Percentiles rank a stretch among this genome's conserved stretches.
phyloP scores from a whole-genome alignment of 2,329 filamentous ascomycete species.

The Ilyonectria sp. region DNA sequence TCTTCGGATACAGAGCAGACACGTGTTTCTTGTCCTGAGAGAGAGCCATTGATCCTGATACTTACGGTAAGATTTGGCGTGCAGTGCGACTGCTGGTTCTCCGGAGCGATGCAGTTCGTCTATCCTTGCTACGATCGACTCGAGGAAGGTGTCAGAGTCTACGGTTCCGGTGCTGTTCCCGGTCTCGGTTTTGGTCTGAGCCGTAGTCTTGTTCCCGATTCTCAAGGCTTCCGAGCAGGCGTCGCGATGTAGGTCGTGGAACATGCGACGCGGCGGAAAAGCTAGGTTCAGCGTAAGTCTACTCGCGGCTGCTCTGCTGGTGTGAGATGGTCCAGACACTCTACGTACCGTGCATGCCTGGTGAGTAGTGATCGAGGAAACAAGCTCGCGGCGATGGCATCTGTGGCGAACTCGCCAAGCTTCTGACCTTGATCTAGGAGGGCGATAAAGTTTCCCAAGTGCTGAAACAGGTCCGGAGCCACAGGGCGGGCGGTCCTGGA shows the following conservation, averaged over 20 bases:
- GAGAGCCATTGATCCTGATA: slow-evolving; percentile 14
- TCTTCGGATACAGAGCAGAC: background rate
- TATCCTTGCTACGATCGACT: background rate
- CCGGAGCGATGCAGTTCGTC: background rate
- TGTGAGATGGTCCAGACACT: background rate
- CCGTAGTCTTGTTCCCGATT: slow-evolving; percentile 4
- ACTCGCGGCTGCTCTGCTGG: slow-evolving; percentile 1
- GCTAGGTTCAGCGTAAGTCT: background rate
- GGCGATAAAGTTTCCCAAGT: too few relatives aligned
- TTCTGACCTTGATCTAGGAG: too few relatives aligned
- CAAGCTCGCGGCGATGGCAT: background rate
- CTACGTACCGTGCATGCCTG: slow-evolving; percentile 7
- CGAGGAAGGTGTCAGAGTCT: slow-evolving; percentile 1
- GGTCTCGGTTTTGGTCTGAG: background rate
- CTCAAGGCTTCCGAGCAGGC: background rate
- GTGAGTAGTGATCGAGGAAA: slow-evolving; percentile 5
- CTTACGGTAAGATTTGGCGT: slow-evolving; percentile 10
- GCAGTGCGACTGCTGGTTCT: slow-evolving; percentile 18
- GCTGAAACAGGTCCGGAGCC: too few relatives aligned
- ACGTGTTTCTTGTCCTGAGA: slow-evolving; percentile 14
- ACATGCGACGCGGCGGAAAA: background rate
- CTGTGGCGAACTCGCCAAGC: background rate
- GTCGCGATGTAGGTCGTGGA: background rate
- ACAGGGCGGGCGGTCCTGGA: too few relatives aligned
- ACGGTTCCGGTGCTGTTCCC: background rate